A percentile compares a stretch with the other conserved stretches of the same genome.
These are phyloP conservation scores for Trametes maxima DNA, from an alignment of 768 basidiomycete genomes.

Conservation along the genomic window DNA sequence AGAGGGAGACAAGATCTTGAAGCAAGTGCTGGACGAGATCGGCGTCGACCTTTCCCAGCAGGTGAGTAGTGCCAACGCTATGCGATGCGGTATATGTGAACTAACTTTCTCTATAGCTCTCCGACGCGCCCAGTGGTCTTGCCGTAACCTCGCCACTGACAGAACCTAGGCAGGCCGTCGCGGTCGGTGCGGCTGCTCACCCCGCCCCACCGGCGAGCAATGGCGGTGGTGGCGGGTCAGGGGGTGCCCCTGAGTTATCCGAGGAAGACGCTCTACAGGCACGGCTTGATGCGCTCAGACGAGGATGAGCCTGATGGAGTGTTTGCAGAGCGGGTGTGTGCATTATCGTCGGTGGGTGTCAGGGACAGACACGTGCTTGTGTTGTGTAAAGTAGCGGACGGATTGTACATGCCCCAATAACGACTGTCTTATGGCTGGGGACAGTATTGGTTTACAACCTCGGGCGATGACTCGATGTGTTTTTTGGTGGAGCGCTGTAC, in stretches of 20 bases:
- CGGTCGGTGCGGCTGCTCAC: slow-evolving; percentile 70
- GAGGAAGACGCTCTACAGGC: slow-evolving; percentile 96
- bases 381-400: slow-evolving; percentile 12
- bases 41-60: slow-evolving; percentile 90
- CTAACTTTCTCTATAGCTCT: slow-evolving; percentile 52
- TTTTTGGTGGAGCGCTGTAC: no score
- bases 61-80: slow-evolving; percentile 41
- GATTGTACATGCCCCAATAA: slow-evolving; percentile 3
- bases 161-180: slow-evolving; percentile 76
- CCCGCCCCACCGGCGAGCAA: slow-evolving; percentile 39
- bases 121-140: slow-evolving; percentile 79
- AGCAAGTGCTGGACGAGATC: slow-evolving; percentile 96
- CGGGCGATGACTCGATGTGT: no score
- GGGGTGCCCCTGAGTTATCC: slow-evolving; percentile 46
- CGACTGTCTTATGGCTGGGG: slow-evolving; percentile 45
- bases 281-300: slow-evolving; percentile 84
- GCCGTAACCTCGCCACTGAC: slow-evolving; percentile 61
- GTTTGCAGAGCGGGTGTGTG: neutral
- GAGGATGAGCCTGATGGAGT: slow-evolving; percentile 47
- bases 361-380: slow-evolving; percentile 7
- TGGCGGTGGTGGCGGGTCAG: slow-evolving; percentile 42
- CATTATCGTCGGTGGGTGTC: no score
- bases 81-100: neutral
- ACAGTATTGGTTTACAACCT: no score
- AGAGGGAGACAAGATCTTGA: slow-evolving; percentile 93